Conservation (phyloP, 2,329 filamentous ascomycete species). For the Trichoderma koningiopsis region DNA sequence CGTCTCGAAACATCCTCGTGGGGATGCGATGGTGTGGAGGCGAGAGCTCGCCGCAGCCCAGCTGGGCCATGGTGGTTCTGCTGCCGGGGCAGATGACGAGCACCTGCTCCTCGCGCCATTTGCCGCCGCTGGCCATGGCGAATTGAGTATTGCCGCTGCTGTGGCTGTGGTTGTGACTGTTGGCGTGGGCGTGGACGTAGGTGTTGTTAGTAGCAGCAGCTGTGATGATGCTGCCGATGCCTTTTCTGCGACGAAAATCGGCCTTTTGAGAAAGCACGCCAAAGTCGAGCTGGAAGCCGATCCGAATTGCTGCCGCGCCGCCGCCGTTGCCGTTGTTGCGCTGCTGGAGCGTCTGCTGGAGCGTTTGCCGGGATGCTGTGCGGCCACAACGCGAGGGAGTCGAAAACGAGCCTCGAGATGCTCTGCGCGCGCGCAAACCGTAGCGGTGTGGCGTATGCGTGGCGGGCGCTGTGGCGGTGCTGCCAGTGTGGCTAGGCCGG, state of each 20-base stretch:
- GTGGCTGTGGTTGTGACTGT: conserved; percentile 8
- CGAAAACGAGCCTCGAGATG: conserved; percentile 28
- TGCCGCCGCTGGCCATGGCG: conserved; percentile 59
- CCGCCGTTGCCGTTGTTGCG: conserved; percentile 1
- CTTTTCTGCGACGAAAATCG: not conserved
- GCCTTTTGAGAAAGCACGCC: conserved; percentile 16
- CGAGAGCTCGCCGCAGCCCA: conserved; percentile 87
- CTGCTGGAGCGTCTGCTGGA: conserved; percentile 1
- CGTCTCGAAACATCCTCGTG: conserved; percentile 93
- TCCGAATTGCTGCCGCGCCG: not conserved
- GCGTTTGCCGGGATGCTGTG: not conserved
- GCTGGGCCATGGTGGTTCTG: conserved; percentile 85
- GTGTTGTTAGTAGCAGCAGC: not conserved
- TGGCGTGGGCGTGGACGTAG: not conserved
- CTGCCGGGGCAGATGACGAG: conserved; percentile 80
- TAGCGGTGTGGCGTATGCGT: conserved; percentile 32
- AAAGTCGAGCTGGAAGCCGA: conserved; percentile 2
- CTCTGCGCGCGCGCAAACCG: conserved; percentile 34
- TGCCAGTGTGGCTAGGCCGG: not conserved
- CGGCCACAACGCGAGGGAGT: conserved; percentile 31
- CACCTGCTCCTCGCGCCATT: conserved; percentile 67
- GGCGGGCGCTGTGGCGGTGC: conserved; percentile 28
- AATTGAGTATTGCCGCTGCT: conserved; percentile 13
- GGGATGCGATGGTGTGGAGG: conserved; percentile 83
- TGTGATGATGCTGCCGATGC: not conserved